Evolutionary conservation across 176 grass and related monocot species (phyloP), one percentile per base, ranked within the genome.

Genomic region (Hsuehochloa calcarea): DNA sequence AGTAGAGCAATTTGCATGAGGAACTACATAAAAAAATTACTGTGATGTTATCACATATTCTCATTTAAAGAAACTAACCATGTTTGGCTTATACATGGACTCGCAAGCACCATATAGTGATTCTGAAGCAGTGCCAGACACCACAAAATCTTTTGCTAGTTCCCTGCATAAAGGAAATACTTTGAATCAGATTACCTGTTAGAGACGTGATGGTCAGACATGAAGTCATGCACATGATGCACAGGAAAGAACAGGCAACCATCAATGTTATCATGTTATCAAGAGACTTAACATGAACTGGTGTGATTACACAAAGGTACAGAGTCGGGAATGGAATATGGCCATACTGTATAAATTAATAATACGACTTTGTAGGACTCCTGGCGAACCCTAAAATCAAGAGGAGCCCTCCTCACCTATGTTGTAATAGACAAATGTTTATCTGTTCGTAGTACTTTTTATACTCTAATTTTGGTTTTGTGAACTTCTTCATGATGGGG

Each of bases 21-120:
- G 29, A 67, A 66, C 44, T 16, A 88, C 5, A 38, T 43, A 84
- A 84, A 25, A 25, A 16, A 16, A 11, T 39, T 49, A 80, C 6
- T 54, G 38, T 4, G 13, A 41, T 60, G 12, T 40, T 25, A 60
- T 61, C 38, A 20, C 49, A 81, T 68, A 69, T 20, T 68, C 11
- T 56, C 27, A 14, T 26, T 10, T 79, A 47, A 85, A 62, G 44
- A 56, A 26, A 89, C 86, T 87, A 93, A 98, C 91, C 96, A 98
- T 98, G 85, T 92, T 75, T 83, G 93, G 93, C 70, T 98, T 95
- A 73, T 95, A 98, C 96, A 98, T 98, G 83, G 96, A 94, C 74
- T 98, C 96, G 49, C 91, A 95, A 67, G 83, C 91, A 91, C 96
- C 96, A 92, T 95, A 95, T 67, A 98, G 78, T 79, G 91, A 95